These are phyloP conservation scores for Atkinsonella texensis DNA, from an alignment of 2,329 filamentous ascomycete species.

Conservation along the genomic window DNA sequence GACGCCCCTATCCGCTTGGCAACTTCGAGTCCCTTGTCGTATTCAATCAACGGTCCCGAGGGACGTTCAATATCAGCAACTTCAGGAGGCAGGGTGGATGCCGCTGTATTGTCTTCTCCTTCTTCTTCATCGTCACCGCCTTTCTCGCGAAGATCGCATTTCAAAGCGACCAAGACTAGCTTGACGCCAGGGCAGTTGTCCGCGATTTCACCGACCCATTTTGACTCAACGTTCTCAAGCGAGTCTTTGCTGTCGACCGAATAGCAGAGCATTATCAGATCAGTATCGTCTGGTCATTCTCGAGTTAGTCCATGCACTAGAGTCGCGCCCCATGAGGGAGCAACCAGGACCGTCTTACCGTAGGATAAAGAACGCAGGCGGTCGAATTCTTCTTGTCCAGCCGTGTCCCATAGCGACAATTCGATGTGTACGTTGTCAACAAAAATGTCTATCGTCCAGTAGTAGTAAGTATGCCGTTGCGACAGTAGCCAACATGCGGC, in stretches of 20 bases:
- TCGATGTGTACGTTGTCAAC: conserved; percentile 97
- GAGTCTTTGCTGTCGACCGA: conserved; percentile 93
- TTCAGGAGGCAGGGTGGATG: conserved; percentile 11
- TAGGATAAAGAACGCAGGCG: conserved; percentile 90
- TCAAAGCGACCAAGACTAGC: conserved; percentile 87
- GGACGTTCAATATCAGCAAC: conserved; percentile 29
- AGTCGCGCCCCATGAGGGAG: background rate
- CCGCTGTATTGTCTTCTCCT: conserved; percentile 40
- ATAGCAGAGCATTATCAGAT: conserved; percentile 98
- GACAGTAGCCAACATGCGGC: background rate
- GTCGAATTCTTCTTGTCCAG: conserved; percentile 98
- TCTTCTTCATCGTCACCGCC: conserved; percentile 59
- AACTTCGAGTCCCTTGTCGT: conserved; percentile 83
- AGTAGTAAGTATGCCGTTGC: conserved; percentile 1
- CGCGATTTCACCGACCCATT: conserved; percentile 96
- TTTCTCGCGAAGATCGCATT: conserved; percentile 86
- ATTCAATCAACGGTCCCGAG: conserved; percentile 68
- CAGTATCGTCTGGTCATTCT: conserved; percentile 56
- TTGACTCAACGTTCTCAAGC: conserved; percentile 94
- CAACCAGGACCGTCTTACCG: conserved; percentile 34
- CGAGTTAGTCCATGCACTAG: conserved; percentile 6
- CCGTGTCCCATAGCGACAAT: conserved; percentile 95
- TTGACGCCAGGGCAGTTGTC: conserved; percentile 96
- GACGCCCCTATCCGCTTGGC: conserved; percentile 85
- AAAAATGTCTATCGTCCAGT: conserved; percentile 63